Conservation (phyloP, 2,329 filamentous ascomycete genomes). For the Falciphora oryzae region DNA sequence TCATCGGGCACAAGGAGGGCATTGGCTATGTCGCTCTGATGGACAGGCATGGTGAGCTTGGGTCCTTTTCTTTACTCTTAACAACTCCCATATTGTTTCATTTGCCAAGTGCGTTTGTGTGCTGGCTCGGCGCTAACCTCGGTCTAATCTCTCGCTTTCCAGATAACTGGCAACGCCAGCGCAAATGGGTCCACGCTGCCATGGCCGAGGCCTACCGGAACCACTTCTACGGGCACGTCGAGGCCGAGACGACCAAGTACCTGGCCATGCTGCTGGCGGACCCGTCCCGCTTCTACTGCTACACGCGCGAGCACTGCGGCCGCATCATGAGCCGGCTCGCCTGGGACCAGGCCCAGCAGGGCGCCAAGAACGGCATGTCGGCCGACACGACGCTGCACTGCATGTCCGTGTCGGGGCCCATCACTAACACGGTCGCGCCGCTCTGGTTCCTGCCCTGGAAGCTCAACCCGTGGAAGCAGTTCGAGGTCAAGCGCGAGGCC, state of each 20-base stretch:
- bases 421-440: conserved; percentile 44
- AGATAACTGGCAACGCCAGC: conserved; percentile 43
- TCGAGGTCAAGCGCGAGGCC: conserved; percentile 37
- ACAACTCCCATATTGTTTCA: too few species aligned
- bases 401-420: conserved; percentile 46
- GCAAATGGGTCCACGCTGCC: conserved; percentile 47
- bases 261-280: conserved; percentile 41
- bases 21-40: conserved; percentile 44
- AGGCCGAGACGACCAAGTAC: conserved; percentile 38
- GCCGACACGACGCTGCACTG: conserved; percentile 41
- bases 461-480: conserved; percentile 43
- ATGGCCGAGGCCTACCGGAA: conserved; percentile 30
- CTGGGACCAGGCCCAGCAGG: conserved; percentile 43
- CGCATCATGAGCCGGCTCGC: conserved; percentile 44
- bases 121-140: conserved; percentile 6
- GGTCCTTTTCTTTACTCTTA: background rate
- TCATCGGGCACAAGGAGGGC: conserved; percentile 43
- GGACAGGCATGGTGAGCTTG: conserved; percentile 39
- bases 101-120: too few species aligned
- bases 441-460: conserved; percentile 39
- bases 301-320: conserved; percentile 43
- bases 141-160: conserved; percentile 5
- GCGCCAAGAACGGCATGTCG: conserved; percentile 38
- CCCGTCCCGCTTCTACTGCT: conserved; percentile 37
- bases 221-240: conserved; percentile 43